These are phyloP conservation scores for Oidiodendron maius DNA, from an alignment of 495 filamentous ascomycete genomes.

Conservation along the genomic window DNA sequence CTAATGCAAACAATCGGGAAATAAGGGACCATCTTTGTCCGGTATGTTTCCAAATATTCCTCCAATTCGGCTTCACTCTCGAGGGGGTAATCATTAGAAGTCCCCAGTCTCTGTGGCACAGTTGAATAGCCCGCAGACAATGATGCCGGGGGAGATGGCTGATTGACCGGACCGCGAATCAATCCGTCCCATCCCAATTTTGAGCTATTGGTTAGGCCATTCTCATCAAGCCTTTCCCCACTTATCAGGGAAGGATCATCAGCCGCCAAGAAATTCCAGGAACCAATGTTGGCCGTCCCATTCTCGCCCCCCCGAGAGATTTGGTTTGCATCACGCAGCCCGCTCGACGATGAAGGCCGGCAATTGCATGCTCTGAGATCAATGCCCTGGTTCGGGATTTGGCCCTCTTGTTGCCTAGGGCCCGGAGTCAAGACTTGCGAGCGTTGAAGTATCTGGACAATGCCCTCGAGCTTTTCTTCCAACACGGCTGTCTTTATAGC, in stretches of 20 bases:
- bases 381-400: background rate
- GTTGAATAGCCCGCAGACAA: background rate
- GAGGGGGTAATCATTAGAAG: background rate
- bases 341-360: too few relatives aligned
- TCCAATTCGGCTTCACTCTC: slow-evolving; percentile 31
- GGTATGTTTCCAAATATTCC: slow-evolving; percentile 32
- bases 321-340: too few relatives aligned
- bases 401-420: background rate
- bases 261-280: background rate
- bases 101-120: slow-evolving; percentile 1
- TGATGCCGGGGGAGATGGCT: background rate
- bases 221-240: background rate
- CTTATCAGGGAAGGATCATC: background rate
- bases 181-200: background rate
- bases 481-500: slow-evolving; percentile 32
- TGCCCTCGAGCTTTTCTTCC: slow-evolving; percentile 46
- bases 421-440: slow-evolving; percentile 35
- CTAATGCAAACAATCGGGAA: slow-evolving; percentile 43
- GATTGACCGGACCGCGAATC: background rate
- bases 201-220: background rate
- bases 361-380: too few relatives aligned
- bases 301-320: too few relatives aligned
- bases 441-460: too few relatives aligned
- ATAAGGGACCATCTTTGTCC: slow-evolving; percentile 31
- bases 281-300: background rate